Evolutionary conservation across 352 stramenopile species (phyloP).

Genomic region (Pythium volutum): DNA sequence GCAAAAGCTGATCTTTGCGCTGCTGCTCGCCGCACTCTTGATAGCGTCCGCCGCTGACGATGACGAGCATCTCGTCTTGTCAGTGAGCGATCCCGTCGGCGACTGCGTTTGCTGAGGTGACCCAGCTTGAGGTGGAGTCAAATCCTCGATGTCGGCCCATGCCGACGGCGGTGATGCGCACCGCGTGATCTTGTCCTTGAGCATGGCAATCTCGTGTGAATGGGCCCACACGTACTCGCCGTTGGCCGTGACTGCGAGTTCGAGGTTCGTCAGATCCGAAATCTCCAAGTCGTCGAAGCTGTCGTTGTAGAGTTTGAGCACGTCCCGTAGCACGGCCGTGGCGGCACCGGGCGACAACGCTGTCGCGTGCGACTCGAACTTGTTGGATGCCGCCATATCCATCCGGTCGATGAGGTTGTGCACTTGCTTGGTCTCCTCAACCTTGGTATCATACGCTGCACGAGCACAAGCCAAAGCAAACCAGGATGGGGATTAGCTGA

Average conservation of each 20-base stretch:
- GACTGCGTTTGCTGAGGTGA: neutral
- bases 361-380: slow-evolving; percentile 1
- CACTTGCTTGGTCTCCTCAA: neutral
- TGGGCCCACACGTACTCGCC: slow-evolving; percentile 18
- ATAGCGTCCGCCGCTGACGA: neutral
- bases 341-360: neutral
- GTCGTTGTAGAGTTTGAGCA: slow-evolving; percentile 7
- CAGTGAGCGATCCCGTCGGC: too few relatives aligned
- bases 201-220: slow-evolving; percentile 8
- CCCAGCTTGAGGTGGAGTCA: neutral
- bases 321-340: neutral
- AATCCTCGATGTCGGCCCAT: neutral
- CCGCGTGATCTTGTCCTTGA: slow-evolving; percentile 11
- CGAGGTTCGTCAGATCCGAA: slow-evolving; percentile 3
- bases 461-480: neutral
- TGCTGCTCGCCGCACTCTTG: neutral
- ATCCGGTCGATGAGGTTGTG: slow-evolving; percentile 9
- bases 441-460: neutral
- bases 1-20: slow-evolving; percentile 4
- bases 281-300: slow-evolving; percentile 16
- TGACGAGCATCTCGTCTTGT: too few relatives aligned
- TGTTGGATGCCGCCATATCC: slow-evolving; percentile 1
- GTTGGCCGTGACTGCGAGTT: slow-evolving; percentile 5
- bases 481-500: too few relatives aligned
- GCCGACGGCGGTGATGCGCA: slow-evolving; percentile 3